Evolutionary conservation across 2,329 filamentous ascomycete species (phyloP).

Genomic region (Colletotrichum scovillei): DNA sequence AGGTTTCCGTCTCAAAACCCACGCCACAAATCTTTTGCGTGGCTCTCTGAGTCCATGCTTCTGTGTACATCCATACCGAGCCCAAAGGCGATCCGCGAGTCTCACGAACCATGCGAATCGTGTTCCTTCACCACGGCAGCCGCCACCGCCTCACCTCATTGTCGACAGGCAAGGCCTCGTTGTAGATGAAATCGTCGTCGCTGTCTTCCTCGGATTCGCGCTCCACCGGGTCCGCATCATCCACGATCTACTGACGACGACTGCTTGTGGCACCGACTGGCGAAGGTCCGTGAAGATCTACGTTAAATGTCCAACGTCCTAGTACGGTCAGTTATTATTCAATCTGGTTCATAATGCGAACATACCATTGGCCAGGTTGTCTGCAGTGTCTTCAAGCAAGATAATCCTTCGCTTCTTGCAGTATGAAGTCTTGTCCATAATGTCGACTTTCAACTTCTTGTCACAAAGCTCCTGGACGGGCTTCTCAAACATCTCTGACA

Average conservation of each 20-base stretch:
- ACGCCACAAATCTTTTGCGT: not conserved
- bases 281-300: conserved; percentile 42
- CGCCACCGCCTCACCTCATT: too few relatives aligned
- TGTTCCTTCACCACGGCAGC: too few relatives aligned
- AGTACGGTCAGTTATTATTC: conserved; percentile 40
- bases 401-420: conserved; percentile 94
- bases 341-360: conserved; percentile 44
- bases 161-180: too few relatives aligned
- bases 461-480: conserved; percentile 86
- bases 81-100: not conserved
- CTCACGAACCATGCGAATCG: not conserved
- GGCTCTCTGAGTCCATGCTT: not conserved
- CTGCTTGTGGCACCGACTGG: conserved; percentile 39
- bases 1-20: not conserved
- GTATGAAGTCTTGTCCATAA: conserved; percentile 98
- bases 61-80: not conserved
- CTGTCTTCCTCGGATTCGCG: not conserved
- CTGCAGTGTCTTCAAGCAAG: conserved; percentile 89
- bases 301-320: conserved; percentile 62
- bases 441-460: conserved; percentile 94
- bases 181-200: not conserved
- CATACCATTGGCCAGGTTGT: conserved; percentile 87
- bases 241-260: conserved; percentile 36
- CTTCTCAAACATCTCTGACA: conserved; percentile 99
- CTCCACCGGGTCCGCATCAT: not conserved